A percentile compares a stretch with the other conserved stretches of the same genome.
These are phyloP conservation scores for Dittrichia graveolens DNA, from an alignment of 129 eudicot species.

Conservation along the genomic window DNA sequence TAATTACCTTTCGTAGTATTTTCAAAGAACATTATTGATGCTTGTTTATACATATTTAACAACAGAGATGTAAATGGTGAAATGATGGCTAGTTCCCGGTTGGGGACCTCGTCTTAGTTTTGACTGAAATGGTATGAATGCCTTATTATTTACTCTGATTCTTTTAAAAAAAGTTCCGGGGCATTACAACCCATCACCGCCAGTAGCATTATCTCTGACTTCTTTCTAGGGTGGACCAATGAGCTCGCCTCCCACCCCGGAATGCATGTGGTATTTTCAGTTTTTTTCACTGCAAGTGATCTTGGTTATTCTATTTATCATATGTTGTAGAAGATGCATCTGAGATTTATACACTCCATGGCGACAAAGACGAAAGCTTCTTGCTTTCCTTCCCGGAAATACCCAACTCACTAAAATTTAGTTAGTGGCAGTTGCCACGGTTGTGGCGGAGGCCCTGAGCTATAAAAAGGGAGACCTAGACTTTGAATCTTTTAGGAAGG, in stretches of 20 bases:
- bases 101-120: no score
- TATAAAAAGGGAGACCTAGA: slow-evolving; percentile 28
- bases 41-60: no score
- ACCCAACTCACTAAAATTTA: slow-evolving; percentile 32
- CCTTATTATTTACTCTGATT: no score
- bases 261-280: slow-evolving; percentile 36
- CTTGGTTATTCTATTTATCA: slow-evolving; percentile 16
- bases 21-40: no score
- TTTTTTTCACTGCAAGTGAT: slow-evolving; percentile 51
- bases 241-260: slow-evolving; percentile 32
- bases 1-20: no score
- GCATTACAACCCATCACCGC: slow-evolving; percentile 27
- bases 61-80: no score
- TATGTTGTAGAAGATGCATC: slow-evolving; percentile 22
- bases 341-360: background rate
- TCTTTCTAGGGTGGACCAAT: slow-evolving; percentile 49
- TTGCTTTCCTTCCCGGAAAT: slow-evolving; percentile 31
- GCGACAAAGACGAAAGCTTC: background rate
- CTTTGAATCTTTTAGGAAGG: slow-evolving; percentile 27
- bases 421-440: slow-evolving; percentile 30
- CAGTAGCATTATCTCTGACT: slow-evolving; percentile 38
- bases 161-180: no score
- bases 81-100: no score
- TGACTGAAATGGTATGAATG: no score
- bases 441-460: background rate